Evolutionary conservation across 179 eudicot genomes (phyloP), one percentile per base, ranked within the genome.

Genomic region (Dionaea muscipula): DNA sequence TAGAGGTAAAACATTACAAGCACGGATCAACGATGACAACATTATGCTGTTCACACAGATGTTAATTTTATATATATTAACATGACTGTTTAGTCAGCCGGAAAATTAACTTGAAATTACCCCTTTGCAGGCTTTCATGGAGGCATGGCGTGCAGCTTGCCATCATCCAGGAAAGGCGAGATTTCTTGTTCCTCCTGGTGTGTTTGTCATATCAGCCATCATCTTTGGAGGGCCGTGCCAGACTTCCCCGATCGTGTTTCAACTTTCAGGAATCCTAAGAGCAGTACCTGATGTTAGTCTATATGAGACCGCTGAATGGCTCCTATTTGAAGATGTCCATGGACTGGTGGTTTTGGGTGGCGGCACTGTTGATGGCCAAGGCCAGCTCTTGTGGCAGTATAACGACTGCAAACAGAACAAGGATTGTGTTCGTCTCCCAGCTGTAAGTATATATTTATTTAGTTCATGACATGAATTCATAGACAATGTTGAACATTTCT

Each of bases 161-260:
- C 51, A 75, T 16, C 68, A 63, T 58, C 62, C 55, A 0, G 83
- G 85, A 18, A 65, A 43, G 51, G 73, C 87, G 10, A 78, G 77
- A 24, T 36, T 86, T 0, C 16, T 80, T 0, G 48, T 86, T 13
- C 95, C 95, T 0, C 35, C 22, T 0, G 87, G 87, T 11, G 61
- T 26, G 10, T 86, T 69, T 67, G 53, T 55, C 11, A 64, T 77
- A 1, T 61, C 80, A 3, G 70, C 70, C 15, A 62, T 60, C 5
- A 19, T 75, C 18, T 83, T 86, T 53, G 62, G 60, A 4, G 95
- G 95, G 24, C 95, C 95, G 25, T 86, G 95, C 74, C 69, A 66
- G 47, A 56, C 49, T 1, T 26, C 62, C 2, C 83, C 83, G 0
- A 73, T 66, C n/a, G 72, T 70, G 22, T 37, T 85, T 21, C 74